Evolutionary conservation across 805 yeast genomes (phyloP), one percentile per base, ranked within the genome.

Genomic region (Blastobotrys chiropterorum): DNA sequence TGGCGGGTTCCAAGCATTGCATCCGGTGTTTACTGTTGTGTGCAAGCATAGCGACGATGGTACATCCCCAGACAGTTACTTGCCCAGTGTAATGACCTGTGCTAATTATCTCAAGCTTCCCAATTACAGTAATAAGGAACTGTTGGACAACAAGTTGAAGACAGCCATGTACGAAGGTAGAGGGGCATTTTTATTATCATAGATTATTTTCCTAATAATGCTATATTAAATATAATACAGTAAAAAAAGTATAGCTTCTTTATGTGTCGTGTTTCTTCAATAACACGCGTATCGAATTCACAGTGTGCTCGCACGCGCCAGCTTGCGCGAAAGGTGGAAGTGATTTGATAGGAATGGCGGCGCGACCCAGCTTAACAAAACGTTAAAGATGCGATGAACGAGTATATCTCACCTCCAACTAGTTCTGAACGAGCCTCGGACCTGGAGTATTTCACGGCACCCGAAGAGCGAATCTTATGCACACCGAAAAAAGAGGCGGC

Each of bases 31-130:
- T 46, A 92, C 98, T 0, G 90, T 94, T 38, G 98, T 94, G 1
- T 70, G 88, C 55, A 90, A 88, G 63, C 61, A 66, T 41, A 77
- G 84, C n/a, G 98, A 92, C 49, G 82, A 78, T 46, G 40, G 19
- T n/a, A 11, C 34, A n/a, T 17, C 44, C 14, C 85, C 82, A 0
- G 96, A 92, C 67, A 89, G 83, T 55, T 90, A 85, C 62, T 73
- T 94, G 52, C 98, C 99, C 1, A 88, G 96, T 69, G 99, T 94
- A 2, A 92, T 92, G 99, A 92, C 99, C 0, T 92, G 99, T 72
- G 97, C 95, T 2, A 92, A 92, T 65, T 94, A 92, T 64, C 74
- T 92, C 58, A 92, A 92, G 66, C 71, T 94, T 17, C 98, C 99
- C 3, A 79, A 85, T 56, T 94, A 92, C 64, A 77, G 88, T 2